Evolutionary conservation across 257 asterid species (phyloP), one percentile per base, ranked within the genome.

Genomic region (Perilla frutescens): DNA sequence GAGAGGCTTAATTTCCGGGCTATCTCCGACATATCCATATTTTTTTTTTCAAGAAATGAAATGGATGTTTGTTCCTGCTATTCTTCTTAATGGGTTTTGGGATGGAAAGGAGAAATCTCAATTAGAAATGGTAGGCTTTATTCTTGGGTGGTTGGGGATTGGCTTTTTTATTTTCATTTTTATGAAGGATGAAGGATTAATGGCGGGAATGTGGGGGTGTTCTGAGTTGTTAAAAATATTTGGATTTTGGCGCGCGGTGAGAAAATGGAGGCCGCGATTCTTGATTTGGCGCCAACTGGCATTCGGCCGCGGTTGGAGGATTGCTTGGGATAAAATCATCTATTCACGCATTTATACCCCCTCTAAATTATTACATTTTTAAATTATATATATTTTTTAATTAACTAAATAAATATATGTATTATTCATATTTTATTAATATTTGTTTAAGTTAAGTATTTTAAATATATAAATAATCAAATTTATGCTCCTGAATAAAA

Each of bases 1-100:
- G 96, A 79, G 36, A 95, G 78, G 45, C 87, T 88, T 53, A 95
- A 75, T 79, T 87, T 92, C 66, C 76, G 80, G 12, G 98, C 96
- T 8, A 91, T 79, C 2, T 86, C 91, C 4, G 88, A 76, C 77
- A 86, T 79, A 61, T 91, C 96, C 98, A 93, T 93, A 34, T 34
- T 34, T 5, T 0, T 79, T 57, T 34, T 12, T 5, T 0, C 31
- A 32, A 20, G 10, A 14, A 15, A 45, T 54, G 29, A 39, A 73
- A 41, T 5, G 72, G 60, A 7, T 12, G 0, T 20, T 62, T 1
- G 66, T n/a, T 48, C 7, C 7, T 14, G 39, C 10, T 40, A 41
- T 40, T 11, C 44, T 43, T 2, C 41, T 50, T 54, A 40, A 14
- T 56, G 58, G 36, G 29, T 41, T 64, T 43, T 8, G 45, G 45